Conservation (phyloP, 2,329 filamentous ascomycete genomes). For the Huntiella moniliformis region DNA sequence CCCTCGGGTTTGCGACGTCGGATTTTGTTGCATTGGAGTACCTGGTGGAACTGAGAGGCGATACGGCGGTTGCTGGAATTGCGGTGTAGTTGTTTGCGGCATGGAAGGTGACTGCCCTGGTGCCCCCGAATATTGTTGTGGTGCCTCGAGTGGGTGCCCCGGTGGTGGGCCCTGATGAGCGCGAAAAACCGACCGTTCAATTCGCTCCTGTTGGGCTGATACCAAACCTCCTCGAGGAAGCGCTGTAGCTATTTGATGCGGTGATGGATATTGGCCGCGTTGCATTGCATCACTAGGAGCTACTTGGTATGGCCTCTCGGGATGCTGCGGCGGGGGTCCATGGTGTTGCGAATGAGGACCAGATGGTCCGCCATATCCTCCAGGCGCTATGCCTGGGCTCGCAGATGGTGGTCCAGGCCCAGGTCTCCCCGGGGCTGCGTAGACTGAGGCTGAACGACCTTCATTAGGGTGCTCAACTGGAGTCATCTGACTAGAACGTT, state of each 20-base stretch:
- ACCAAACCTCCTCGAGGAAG: no score
- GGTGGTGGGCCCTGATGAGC: neutral
- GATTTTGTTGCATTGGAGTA: conserved; percentile 13
- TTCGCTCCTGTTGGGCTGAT: no score
- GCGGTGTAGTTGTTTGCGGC: conserved; percentile 15
- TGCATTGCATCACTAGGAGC: neutral
- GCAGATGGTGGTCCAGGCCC: conserved; percentile 1
- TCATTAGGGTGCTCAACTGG: conserved; percentile 4
- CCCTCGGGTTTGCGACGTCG: neutral
- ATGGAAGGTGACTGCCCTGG: neutral
- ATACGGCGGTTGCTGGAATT: conserved; percentile 13
- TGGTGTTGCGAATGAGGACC: neutral
- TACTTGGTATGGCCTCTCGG: no score
- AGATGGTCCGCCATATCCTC: neutral
- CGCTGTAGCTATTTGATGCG: neutral
- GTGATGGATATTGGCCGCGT: conserved; percentile 9
- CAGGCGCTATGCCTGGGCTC: neutral
- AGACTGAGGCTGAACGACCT: conserved; percentile 6
- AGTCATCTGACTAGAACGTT: conserved; percentile 29
- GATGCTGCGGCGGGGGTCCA: no score
- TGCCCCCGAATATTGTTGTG: neutral
- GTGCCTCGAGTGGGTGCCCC: neutral
- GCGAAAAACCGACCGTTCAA: no score
- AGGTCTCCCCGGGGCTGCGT: conserved; percentile 2
- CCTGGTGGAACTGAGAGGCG: conserved; percentile 4